Evolutionary conservation across 2,329 filamentous ascomycete species (phyloP), one percentile per base, ranked within the genome.

Genomic region (Pezicula radicicola): DNA sequence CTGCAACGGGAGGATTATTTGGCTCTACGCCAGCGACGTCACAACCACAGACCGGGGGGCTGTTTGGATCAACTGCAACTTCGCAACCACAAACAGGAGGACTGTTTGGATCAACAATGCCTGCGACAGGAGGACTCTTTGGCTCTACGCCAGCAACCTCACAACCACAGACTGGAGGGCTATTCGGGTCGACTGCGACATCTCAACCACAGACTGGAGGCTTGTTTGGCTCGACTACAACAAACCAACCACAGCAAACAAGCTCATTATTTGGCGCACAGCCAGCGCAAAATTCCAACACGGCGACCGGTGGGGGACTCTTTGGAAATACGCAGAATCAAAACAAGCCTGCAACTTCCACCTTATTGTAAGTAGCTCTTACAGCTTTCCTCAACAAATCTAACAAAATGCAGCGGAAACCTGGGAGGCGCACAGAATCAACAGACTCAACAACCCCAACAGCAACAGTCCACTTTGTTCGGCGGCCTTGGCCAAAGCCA

Each of bases 201-300:
- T 47, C 60, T 37, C 60, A 64, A 52, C 56, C 59, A 18, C 48
- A 53, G 33, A 42, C 51, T 35, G 60, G 61, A 43, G 61, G 63
- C 18, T 51, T 71, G 16, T 70, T 71, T 54, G 68, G 67, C 46
- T 41, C 52, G 25, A 51, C 47, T 21, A 52, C 60, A 7, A 55
- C 61, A 37, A 46, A 61, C 43, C 63, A 61, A 49, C 56, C 57
- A 15, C 54, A 52, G 50, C 55, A 49, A 51, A 61, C 55, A n/a
- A 62, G 63, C 48, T 60, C 61, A n/a, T 51, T 63, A 21, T 63
- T 64, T 55, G 60, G 60, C 18, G 42, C 49, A 53, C 41, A 51
- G 28, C 46, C 59, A 19, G 45, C 59, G 28, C 54, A 57, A 13
- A 47, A 54, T 27, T 49, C 49, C 46, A 48, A 43, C 62, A 52